phyloP scores from a whole-genome alignment of 1,139 yeast species.

The Yueomyces sp. region DNA sequence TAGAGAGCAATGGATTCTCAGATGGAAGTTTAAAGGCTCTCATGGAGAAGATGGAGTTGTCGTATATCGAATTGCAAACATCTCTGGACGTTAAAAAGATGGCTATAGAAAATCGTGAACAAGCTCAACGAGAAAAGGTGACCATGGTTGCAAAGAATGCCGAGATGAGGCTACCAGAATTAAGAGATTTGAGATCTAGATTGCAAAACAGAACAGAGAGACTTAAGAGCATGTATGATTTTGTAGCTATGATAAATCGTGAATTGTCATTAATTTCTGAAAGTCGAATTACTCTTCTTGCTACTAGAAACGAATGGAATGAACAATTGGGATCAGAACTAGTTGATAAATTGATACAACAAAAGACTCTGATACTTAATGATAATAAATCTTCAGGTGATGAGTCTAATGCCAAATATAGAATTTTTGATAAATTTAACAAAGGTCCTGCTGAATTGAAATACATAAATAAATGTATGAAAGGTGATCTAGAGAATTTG shows the following conservation, averaged over 20 bases:
- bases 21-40: conserved; percentile 5
- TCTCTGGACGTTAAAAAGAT: conserved; percentile 14
- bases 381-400: conserved; percentile 6
- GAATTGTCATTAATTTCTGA: conserved; percentile 15
- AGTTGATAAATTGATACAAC: conserved; percentile 12
- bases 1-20: conserved; percentile 4
- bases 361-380: conserved; percentile 10
- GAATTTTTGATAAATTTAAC: conserved; percentile 17
- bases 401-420: conserved; percentile 9
- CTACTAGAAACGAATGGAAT: conserved; percentile 18
- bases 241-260: conserved; percentile 13
- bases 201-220: conserved; percentile 11
- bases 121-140: conserved; percentile 7
- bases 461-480: conserved; percentile 15
- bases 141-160: conserved; percentile 5
- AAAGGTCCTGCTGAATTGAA: conserved; percentile 16
- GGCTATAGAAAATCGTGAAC: conserved; percentile 14
- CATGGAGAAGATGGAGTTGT: conserved; percentile 8
- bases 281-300: conserved; percentile 14
- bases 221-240: conserved; percentile 14
- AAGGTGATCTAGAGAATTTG: conserved; percentile 15
- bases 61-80: conserved; percentile 13
- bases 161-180: conserved; percentile 7
- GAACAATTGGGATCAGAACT: conserved; percentile 13
- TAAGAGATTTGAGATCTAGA: conserved; percentile 6